Conservation (phyloP, 2,329 filamentous ascomycete species). For the Alternaria brassicae region DNA sequence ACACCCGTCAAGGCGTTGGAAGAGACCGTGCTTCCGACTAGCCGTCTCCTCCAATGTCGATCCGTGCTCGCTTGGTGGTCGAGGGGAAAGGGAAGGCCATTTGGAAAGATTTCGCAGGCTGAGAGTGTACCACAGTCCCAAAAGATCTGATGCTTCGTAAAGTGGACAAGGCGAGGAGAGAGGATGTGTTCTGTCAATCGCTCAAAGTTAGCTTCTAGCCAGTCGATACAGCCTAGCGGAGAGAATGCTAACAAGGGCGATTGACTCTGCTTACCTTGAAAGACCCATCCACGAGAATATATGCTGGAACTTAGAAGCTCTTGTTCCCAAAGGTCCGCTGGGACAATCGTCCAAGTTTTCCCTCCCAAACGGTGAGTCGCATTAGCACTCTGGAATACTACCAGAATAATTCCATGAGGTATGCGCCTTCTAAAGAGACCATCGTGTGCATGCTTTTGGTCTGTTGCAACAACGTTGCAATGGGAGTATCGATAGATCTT, state of each 20-base stretch:
- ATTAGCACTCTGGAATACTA: no score
- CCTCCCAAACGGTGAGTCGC: no score
- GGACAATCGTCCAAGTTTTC: no score
- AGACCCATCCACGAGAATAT: conserved; percentile 20
- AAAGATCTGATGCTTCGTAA: conserved; percentile 23
- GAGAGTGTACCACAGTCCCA: conserved; percentile 27
- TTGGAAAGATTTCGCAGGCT: conserved; percentile 18
- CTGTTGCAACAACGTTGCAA: no score
- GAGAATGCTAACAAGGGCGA: no score
- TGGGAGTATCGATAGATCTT: no score
- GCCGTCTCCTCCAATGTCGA: background rate
- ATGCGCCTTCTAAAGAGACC: no score
- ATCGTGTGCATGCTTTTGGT: no score
- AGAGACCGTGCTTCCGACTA: background rate
- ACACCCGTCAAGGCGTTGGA: background rate
- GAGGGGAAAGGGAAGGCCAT: background rate
- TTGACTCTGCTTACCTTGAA: conserved; percentile 20
- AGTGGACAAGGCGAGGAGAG: conserved; percentile 25
- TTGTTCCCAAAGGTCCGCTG: conserved; percentile 16
- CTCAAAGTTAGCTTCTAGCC: background rate
- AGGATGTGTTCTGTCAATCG: conserved; percentile 27
- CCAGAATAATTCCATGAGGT: no score
- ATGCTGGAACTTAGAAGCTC: background rate
- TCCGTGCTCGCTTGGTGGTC: background rate
- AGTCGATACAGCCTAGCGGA: no score